Percentiles rank a stretch among this genome's conserved stretches.
Evolutionary conservation across 2,329 filamentous ascomycete species (phyloP).

Genomic region (Camptophora hylomeconis): DNA sequence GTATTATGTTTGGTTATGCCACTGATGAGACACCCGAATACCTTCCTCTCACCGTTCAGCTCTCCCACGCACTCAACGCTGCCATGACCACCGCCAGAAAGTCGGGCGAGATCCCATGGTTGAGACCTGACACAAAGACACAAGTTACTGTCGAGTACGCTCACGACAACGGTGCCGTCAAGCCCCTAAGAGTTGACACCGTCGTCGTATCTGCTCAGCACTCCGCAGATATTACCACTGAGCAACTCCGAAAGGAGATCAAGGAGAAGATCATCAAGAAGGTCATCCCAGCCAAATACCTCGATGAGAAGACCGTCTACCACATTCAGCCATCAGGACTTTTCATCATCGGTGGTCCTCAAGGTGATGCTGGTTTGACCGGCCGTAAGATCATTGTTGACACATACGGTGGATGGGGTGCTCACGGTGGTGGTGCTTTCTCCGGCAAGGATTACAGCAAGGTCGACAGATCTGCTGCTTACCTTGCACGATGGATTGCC

Average conservation of each 20-base stretch:
- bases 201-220: slow-evolving; percentile 96
- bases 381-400: slow-evolving; percentile 99
- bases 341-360: slow-evolving; percentile 98
- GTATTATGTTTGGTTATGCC: slow-evolving; percentile 99
- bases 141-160: slow-evolving; percentile 99
- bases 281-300: slow-evolving; percentile 82
- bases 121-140: slow-evolving; percentile 98
- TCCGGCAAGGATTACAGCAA: slow-evolving; percentile 99
- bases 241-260: slow-evolving; percentile 87
- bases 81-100: slow-evolving; percentile 85
- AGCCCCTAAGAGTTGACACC: slow-evolving; percentile 87
- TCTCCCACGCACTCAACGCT: slow-evolving; percentile 94
- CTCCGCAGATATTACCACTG: slow-evolving; percentile 73
- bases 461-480: slow-evolving; percentile 96
- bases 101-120: slow-evolving; percentile 79
- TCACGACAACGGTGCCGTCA: slow-evolving; percentile 85
- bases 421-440: slow-evolving; percentile 99
- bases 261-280: slow-evolving; percentile 94
- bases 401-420: slow-evolving; percentile 99
- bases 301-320: slow-evolving; percentile 89
- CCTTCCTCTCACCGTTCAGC: slow-evolving; percentile 82
- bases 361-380: slow-evolving; percentile 96
- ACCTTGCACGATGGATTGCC: slow-evolving; percentile 95
- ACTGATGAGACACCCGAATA: slow-evolving; percentile 98
- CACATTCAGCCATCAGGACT: slow-evolving; percentile 97